Base-by-base conservation (phyloP, 2,329 filamentous ascomycete species). In the Alternaria ethzedia region DNA sequence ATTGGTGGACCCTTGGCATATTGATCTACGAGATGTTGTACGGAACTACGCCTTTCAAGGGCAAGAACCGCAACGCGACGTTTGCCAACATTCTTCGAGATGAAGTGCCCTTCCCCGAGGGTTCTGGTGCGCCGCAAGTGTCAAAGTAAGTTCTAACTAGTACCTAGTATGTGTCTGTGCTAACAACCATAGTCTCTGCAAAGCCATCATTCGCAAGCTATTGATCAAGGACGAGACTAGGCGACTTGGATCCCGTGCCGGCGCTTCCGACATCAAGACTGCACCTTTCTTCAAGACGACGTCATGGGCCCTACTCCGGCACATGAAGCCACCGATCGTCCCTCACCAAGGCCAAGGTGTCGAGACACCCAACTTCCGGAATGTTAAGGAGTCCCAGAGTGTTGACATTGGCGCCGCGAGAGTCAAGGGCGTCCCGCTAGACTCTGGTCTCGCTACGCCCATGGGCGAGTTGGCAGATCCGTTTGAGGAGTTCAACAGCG, bases 21-120 rank as follows among this genome's bases (percentile, higher is more conserved):
- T 83, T 99, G 76, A 94, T 99, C 60, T 99, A 98, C 80, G 96
- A 99, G 82, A 99, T 99, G 96, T 86, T 99, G 36, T 99, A 95
- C 82, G 96, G 96, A 59, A 99, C 95, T 0, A 99, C 96, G 0
- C 96, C 96, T 2, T 99, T 99, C 87, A 99, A 99, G 85, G 96
- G 96, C 72, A 98, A 99, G 88, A 99, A 97, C 81, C 89, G 96
- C 43, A 99, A 98, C 75, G 94, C 94, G 13, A 99, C 96, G 0
- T 99, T 99, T 83, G 95, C 94, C 65, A 99, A 98, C 78, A 99
- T 99, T 70, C 82, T 99, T 67, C 87, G 94, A 57, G 96, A 99
- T 79, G 96, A 99, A 70, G 96, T 97, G 65, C 92, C 93, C 6
- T 99, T 99, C 82, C 94, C 96, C 0, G 96, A 99, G 74, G 91